These are phyloP conservation scores for Dactylellina sp. DNA, from an alignment of 2,329 filamentous ascomycete species.

Conservation along the genomic window DNA sequence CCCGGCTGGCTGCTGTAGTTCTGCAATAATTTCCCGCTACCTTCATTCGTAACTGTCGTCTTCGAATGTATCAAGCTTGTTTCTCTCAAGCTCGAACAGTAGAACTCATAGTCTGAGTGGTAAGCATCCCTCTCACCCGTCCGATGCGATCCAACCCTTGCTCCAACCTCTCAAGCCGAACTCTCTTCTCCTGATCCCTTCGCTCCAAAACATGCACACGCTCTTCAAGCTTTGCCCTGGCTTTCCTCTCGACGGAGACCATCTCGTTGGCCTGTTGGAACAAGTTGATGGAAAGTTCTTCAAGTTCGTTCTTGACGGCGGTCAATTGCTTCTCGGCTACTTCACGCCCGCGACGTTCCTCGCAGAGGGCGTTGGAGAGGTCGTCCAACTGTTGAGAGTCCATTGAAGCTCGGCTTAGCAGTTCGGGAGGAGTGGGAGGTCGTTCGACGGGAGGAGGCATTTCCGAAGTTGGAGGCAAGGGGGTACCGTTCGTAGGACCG, in stretches of 20 bases:
- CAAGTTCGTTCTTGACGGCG: conserved; percentile 77
- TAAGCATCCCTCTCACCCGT: conserved; percentile 74
- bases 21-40: too few relatives aligned
- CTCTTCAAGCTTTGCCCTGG: conserved; percentile 77
- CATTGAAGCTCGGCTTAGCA: conserved; percentile 54
- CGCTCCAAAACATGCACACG: conserved; percentile 76
- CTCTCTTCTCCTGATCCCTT: conserved; percentile 76
- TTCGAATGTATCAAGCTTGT: too few relatives aligned
- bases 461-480: conserved; percentile 60
- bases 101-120: conserved; percentile 59
- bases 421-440: conserved; percentile 54
- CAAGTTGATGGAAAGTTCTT: conserved; percentile 79
- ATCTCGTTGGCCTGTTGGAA: conserved; percentile 90
- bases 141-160: conserved; percentile 78
- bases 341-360: conserved; percentile 75
- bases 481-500: conserved; percentile 53
- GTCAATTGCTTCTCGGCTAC: conserved; percentile 76
- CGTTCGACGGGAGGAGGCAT: conserved; percentile 60
- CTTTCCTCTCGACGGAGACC: conserved; percentile 80
- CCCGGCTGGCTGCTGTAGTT: neutral
- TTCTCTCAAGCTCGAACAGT: neutral
- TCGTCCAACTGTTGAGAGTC: conserved; percentile 69
- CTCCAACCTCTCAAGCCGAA: conserved; percentile 77
- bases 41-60: too few relatives aligned
- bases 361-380: conserved; percentile 65